These are phyloP conservation scores for Paramecium pentaurelia DNA, from an alignment of 73 alveolate genomes.

Conservation along the genomic window DNA sequence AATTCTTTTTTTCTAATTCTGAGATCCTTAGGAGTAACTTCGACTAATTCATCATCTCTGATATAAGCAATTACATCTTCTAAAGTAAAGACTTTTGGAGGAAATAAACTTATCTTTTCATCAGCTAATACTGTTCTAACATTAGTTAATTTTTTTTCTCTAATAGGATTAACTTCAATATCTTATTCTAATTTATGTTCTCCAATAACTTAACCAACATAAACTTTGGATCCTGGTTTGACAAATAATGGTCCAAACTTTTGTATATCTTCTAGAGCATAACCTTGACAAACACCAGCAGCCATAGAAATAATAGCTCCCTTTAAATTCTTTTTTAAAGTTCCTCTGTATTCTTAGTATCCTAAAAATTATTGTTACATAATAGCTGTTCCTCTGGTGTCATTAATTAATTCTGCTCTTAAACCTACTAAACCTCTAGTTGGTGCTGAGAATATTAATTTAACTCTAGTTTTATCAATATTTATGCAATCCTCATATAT, in stretches of 20 bases:
- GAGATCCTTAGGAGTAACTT: slow-evolving; percentile 84
- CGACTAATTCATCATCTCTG: slow-evolving; percentile 79
- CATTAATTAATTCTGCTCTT: slow-evolving; percentile 73
- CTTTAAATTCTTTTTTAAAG: slow-evolving; percentile 70
- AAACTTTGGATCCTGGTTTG: slow-evolving; percentile 71
- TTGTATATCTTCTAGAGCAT: slow-evolving; percentile 78
- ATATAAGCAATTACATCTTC: slow-evolving; percentile 84
- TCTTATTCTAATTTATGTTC: slow-evolving; percentile 79
- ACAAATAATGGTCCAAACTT: slow-evolving; percentile 79
- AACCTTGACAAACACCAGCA: slow-evolving; percentile 72
- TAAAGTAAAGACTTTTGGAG: slow-evolving; percentile 61
- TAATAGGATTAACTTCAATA: slow-evolving; percentile 81
- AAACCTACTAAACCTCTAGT: slow-evolving; percentile 88
- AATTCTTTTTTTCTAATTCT: slow-evolving; percentile 81
- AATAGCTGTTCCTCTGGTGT: slow-evolving; percentile 85
- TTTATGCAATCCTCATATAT: slow-evolving; percentile 59
- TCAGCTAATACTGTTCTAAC: slow-evolving; percentile 75
- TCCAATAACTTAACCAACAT: slow-evolving; percentile 86
- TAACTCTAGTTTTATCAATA: slow-evolving; percentile 41
- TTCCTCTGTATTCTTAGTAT: slow-evolving; percentile 78
- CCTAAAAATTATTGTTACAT: slow-evolving; percentile 68
- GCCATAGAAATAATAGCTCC: slow-evolving; percentile 79
- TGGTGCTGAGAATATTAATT: slow-evolving; percentile 75
- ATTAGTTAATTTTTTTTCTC: slow-evolving; percentile 76
- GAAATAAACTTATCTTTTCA: slow-evolving; percentile 71